Evolutionary conservation across 2,329 filamentous ascomycete species (phyloP).

Genomic region (Talaromyces verruculosus): DNA sequence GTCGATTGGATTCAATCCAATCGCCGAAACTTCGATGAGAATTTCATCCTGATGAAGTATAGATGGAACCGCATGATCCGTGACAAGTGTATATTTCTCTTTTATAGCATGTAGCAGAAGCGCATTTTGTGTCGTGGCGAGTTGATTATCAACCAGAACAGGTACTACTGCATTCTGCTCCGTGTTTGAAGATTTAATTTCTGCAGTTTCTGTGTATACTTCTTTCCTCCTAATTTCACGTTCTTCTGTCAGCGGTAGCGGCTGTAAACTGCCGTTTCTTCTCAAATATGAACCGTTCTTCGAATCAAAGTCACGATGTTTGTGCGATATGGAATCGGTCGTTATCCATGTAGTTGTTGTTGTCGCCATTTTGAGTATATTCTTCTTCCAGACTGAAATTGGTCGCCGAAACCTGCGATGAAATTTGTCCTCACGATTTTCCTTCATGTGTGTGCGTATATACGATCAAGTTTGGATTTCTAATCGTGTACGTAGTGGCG

Average conservation of each 20-base stretch:
- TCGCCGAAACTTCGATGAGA: constrained; percentile 62
- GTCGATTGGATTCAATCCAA: constrained; percentile 75
- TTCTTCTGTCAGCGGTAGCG: not conserved
- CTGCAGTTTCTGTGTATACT: not conserved
- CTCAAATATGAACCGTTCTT: not conserved
- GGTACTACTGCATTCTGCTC: not conserved
- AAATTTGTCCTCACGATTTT: not conserved
- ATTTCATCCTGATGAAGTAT: constrained; percentile 54
- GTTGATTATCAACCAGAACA: not conserved
- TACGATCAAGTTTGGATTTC: constrained; percentile 1
- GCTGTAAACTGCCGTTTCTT: not conserved
- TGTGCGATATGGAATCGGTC: constrained; percentile 2
- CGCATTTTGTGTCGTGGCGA: constrained; percentile 29
- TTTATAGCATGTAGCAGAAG: constrained; percentile 53
- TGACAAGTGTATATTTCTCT: constrained; percentile 51
- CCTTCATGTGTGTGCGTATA: not conserved
- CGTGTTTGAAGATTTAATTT: not conserved
- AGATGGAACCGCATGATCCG: constrained; percentile 49
- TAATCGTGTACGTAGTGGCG: not conserved
- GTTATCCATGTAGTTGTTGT: constrained; percentile 15
- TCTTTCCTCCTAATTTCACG: not conserved
- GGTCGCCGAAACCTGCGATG: not conserved
- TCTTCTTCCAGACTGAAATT: not conserved
- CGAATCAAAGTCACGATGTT: not conserved
- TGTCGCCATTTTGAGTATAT: constrained; percentile 11